Evolutionary conservation across 176 grass and related monocot species (phyloP).

Genomic region (Triticum timopheevii): DNA sequence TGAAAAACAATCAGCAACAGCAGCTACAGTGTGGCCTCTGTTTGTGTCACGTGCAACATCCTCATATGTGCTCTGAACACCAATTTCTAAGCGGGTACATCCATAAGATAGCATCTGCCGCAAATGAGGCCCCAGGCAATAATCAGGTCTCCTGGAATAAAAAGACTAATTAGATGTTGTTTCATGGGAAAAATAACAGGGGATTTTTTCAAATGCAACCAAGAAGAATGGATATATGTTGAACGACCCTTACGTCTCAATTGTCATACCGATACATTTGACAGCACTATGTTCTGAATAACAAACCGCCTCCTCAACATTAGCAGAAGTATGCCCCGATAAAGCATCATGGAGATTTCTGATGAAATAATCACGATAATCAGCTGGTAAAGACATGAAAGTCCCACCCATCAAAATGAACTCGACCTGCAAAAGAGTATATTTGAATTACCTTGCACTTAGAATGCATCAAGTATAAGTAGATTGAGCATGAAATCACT

Average conservation of each 20-base stretch:
- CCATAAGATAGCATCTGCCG: conserved; percentile 96
- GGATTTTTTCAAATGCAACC: conserved; percentile 7
- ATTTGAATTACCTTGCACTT: conserved; percentile 5
- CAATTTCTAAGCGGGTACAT: conserved; percentile 95
- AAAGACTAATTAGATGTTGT: conserved; percentile 32
- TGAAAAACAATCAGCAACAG: conserved; percentile 98
- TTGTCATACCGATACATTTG: conserved; percentile 99
- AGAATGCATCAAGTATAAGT: conserved; percentile 1
- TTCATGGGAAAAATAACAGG: conserved; percentile 1
- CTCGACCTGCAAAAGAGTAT: conserved; percentile 57
- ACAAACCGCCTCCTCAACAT: conserved; percentile 97
- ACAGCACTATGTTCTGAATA: conserved; percentile 93
- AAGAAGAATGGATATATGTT: neutral
- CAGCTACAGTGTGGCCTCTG: conserved; percentile 88
- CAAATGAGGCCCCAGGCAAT: conserved; percentile 89
- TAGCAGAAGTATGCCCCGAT: conserved; percentile 86
- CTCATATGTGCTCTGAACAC: conserved; percentile 98
- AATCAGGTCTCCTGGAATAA: conserved; percentile 91
- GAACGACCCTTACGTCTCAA: conserved; percentile 74
- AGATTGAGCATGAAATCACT: neutral
- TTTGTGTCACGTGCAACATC: conserved; percentile 97
- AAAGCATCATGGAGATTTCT: conserved; percentile 99
- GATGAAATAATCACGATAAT: conserved; percentile 98
- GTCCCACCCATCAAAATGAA: conserved; percentile 99
- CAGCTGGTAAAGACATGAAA: conserved; percentile 89